phyloP scores from a whole-genome alignment of 1,284 basidiomycete genomes.

The Ceratobasidium papillatum region DNA sequence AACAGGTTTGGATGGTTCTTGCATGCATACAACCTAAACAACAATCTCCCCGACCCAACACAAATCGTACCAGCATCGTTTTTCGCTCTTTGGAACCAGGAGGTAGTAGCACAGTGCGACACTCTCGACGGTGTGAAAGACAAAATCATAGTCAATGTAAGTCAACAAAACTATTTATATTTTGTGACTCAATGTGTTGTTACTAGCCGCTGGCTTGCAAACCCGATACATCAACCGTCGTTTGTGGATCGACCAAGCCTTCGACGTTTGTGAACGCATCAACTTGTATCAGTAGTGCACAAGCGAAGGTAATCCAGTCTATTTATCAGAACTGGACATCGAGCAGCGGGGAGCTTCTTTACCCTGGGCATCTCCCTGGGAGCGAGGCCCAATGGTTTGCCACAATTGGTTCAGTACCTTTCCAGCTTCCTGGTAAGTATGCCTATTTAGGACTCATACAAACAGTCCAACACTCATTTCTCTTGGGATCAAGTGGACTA shows the following conservation, averaged over 20 bases:
- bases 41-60: background rate
- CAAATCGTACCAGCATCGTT: slow-evolving; percentile 1
- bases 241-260: background rate
- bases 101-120: slow-evolving; percentile 15
- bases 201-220: background rate
- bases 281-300: background rate
- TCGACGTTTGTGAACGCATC: background rate
- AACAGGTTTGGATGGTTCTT: background rate
- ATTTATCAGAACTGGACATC: slow-evolving; percentile 26
- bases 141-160: slow-evolving; percentile 6
- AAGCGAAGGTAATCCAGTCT: background rate
- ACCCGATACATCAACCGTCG: background rate
- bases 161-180: background rate
- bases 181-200: background rate
- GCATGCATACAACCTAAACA: slow-evolving; percentile 12
- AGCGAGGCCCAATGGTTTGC: slow-evolving; percentile 1
- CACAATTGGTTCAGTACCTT: background rate
- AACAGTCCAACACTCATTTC: no score
- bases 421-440: background rate
- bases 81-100: background rate
- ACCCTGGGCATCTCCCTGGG: background rate
- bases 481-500: slow-evolving; percentile 6
- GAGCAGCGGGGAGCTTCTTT: slow-evolving; percentile 10
- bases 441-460: background rate
- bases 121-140: background rate